Evolutionary conservation across 2,329 filamentous ascomycete species (phyloP).

Genomic region (Reticulascus tulasneorum): DNA sequence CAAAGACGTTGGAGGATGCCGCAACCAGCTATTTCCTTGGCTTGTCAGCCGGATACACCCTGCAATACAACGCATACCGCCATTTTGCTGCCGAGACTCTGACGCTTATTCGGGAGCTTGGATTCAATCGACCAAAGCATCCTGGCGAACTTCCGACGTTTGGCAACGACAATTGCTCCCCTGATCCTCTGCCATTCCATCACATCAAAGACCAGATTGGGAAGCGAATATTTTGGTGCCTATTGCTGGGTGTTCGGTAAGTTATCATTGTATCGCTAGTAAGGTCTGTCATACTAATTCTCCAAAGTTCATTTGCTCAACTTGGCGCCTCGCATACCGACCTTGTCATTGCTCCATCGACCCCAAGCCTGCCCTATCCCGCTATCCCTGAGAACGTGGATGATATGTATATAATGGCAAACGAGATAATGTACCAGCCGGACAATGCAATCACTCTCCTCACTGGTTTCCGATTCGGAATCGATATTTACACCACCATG

Average conservation of each 20-base stretch:
- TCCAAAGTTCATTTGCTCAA: conserved; percentile 67
- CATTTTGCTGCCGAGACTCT: conserved; percentile 71
- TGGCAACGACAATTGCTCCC: conserved; percentile 33
- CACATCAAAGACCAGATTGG: conserved; percentile 70
- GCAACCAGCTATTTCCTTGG: conserved; percentile 75
- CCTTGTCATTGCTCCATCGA: conserved; percentile 71
- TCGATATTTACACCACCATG: conserved; percentile 77
- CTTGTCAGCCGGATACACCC: conserved; percentile 62
- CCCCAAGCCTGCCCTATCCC: conserved; percentile 71
- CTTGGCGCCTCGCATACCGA: conserved; percentile 69
- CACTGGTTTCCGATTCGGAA: conserved; percentile 76
- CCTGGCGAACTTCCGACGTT: conserved; percentile 33
- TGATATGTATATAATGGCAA: conserved; percentile 72
- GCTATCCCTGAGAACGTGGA: conserved; percentile 78
- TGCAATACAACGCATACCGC: conserved; percentile 63
- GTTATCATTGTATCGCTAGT: conserved; percentile 13
- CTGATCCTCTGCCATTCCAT: conserved; percentile 51
- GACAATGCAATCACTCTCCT: conserved; percentile 64
- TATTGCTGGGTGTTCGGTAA: conserved; percentile 69
- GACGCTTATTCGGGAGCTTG: conserved; percentile 64
- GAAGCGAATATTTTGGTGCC: conserved; percentile 79
- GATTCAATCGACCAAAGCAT: conserved; percentile 55
- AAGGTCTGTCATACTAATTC: conserved; percentile 12
- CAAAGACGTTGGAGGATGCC: conserved; percentile 50
- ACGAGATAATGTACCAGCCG: conserved; percentile 68